Evolutionary conservation across 371 early-diverging fungal species (phyloP).

Genomic region (Chytridium lagenaria): DNA sequence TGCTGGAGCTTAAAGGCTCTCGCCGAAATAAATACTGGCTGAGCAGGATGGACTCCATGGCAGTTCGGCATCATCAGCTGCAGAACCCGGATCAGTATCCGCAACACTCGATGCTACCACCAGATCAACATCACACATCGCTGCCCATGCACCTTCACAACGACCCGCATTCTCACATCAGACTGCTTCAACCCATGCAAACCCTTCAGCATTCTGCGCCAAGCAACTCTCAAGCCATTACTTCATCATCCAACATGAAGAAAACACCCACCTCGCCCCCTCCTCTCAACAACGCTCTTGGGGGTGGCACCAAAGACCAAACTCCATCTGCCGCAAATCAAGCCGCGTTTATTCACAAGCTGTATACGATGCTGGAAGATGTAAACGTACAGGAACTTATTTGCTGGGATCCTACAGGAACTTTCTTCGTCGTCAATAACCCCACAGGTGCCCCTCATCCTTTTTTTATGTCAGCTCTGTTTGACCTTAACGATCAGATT

Average conservation of each 20-base stretch:
- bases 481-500: constrained; percentile 26
- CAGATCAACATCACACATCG: background rate
- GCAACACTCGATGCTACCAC: background rate
- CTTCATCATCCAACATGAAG: background rate
- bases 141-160: background rate
- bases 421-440: constrained; percentile 68
- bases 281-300: background rate
- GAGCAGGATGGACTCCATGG: background rate
- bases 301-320: background rate
- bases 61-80: background rate
- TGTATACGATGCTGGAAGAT: constrained; percentile 74
- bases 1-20: too few species aligned
- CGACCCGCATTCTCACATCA: background rate
- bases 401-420: constrained; percentile 67
- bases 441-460: constrained; percentile 50
- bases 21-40: too few species aligned
- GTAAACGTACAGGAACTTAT: constrained; percentile 62
- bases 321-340: constrained; percentile 44
- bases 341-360: constrained; percentile 73
- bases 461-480: background rate
- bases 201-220: background rate
- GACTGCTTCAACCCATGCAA: background rate
- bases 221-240: background rate
- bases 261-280: constrained; percentile 2
- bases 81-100: background rate